A percentile compares a stretch with the other conserved stretches of the same genome.
Evolutionary conservation across 257 asterid genomes (phyloP).

Genomic region (Eustoma russellianum): DNA sequence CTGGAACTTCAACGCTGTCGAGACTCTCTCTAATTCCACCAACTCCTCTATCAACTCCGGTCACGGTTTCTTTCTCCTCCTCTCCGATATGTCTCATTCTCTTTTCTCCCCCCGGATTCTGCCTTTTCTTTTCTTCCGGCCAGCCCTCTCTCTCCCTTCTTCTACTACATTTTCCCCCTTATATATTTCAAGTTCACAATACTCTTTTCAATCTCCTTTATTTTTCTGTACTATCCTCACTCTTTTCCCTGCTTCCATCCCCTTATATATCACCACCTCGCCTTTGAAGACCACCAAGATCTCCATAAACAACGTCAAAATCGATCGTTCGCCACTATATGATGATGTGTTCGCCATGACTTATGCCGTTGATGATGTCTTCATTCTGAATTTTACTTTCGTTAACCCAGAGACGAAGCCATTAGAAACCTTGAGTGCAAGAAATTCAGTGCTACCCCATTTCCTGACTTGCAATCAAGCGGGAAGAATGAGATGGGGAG

Average conservation of each 20-base stretch:
- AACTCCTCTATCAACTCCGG: constrained; percentile 25
- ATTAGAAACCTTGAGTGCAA: constrained; percentile 18
- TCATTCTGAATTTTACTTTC: constrained; percentile 28
- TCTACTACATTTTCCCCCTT: constrained; percentile 72
- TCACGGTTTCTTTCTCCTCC: constrained; percentile 4
- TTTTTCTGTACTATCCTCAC: constrained; percentile 45
- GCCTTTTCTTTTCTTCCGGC: constrained; percentile 42
- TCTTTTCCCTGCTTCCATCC: constrained; percentile 40
- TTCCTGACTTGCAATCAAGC: constrained; percentile 71
- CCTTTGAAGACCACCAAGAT: constrained; percentile 2
- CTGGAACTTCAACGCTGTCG: constrained; percentile 48
- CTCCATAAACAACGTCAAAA: constrained; percentile 41
- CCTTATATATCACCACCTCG: constrained; percentile 41
- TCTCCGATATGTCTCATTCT: constrained; percentile 34
- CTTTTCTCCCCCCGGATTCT: constrained; percentile 69
- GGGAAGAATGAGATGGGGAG: too few species aligned
- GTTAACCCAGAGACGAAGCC: background rate
- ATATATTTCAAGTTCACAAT: constrained; percentile 43
- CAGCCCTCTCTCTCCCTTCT: constrained; percentile 62
- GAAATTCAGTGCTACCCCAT: constrained; percentile 34
- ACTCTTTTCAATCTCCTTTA: constrained; percentile 55
- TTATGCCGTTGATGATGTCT: constrained; percentile 45
- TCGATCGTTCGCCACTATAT: constrained; percentile 37
- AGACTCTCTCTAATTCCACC: constrained; percentile 56
- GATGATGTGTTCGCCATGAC: constrained; percentile 58